Conservation (phyloP, 164 flowering plant species). For the Warburgia ugandensis region DNA sequence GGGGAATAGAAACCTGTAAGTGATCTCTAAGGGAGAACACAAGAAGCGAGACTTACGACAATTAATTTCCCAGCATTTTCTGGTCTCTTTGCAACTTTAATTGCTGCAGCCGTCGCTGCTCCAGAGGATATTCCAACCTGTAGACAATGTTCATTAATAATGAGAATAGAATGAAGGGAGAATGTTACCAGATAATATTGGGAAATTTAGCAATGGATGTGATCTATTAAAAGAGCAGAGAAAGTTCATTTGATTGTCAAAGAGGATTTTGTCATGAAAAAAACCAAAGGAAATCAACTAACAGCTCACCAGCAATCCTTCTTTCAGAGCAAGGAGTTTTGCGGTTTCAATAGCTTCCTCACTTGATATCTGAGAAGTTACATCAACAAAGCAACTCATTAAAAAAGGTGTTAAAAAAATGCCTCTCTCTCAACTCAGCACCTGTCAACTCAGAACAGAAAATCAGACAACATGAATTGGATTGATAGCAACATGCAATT, state of each 20-base stretch:
- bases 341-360: slow-evolving; percentile 15
- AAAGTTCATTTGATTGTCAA: no score
- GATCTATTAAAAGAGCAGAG: background rate
- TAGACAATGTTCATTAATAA: slow-evolving; percentile 1
- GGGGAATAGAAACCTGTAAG: background rate
- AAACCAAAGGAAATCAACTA: no score
- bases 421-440: no score
- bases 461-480: no score
- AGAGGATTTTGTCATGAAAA: no score
- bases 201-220: background rate
- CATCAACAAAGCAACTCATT: no score
- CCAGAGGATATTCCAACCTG: slow-evolving; percentile 28
- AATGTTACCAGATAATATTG: background rate
- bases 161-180: background rate
- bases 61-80: slow-evolving; percentile 83
- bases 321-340: slow-evolving; percentile 13
- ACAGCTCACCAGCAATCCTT: slow-evolving; percentile 11
- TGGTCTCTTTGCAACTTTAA: slow-evolving; percentile 41
- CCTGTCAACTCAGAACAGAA: no score
- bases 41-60: slow-evolving; percentile 45
- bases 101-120: slow-evolving; percentile 24
- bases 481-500: no score
- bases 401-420: no score
- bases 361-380: slow-evolving; percentile 11
- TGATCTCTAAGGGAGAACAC: background rate